Percentiles rank a stretch among this genome's conserved stretches.
Evolutionary conservation across 2,329 filamentous ascomycete species (phyloP).

Genomic region (Colletotrichum sp.): DNA sequence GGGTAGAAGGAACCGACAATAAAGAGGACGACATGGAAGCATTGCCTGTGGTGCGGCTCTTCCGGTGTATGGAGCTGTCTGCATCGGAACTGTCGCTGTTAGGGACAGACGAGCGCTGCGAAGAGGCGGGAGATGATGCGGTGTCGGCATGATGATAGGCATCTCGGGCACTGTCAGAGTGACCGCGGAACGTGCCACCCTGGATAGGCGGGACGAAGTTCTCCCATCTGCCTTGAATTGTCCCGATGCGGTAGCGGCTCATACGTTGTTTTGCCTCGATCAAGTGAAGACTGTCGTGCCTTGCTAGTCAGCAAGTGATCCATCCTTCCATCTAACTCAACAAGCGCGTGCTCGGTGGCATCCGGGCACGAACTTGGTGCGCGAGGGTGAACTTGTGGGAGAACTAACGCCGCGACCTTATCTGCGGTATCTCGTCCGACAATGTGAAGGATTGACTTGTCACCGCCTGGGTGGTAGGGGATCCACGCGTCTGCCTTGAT

Average conservation of each 20-base stretch:
- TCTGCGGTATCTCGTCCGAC: too few species aligned
- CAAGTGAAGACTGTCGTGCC: too few species aligned
- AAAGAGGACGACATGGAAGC: conserved; percentile 31
- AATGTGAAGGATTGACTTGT: too few species aligned
- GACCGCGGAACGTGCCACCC: conserved; percentile 74
- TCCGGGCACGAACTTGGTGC: too few species aligned
- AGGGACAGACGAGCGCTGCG: conserved; percentile 43
- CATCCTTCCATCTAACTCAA: too few species aligned
- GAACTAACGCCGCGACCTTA: too few species aligned
- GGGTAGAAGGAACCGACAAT: conserved; percentile 64
- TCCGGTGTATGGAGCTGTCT: conserved; percentile 55
- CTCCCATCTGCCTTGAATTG: conserved; percentile 79
- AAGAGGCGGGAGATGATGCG: conserved; percentile 14
- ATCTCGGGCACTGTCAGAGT: conserved; percentile 25
- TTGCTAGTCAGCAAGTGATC: too few species aligned
- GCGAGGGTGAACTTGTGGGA: too few species aligned
- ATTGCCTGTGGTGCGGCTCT: neutral
- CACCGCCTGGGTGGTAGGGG: too few species aligned
- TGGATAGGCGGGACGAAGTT: conserved; percentile 94
- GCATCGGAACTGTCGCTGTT: conserved; percentile 53
- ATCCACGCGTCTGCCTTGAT: too few species aligned
- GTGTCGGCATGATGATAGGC: conserved; percentile 36
- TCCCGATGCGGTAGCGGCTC: conserved; percentile 48
- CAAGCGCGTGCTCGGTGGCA: rapidly evolving
- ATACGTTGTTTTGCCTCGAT: too few species aligned